A percentile compares a stretch with the other conserved stretches of the same genome.
Conservation (phyloP, 225 moss, liverwort and hornwort genomes). For the Neckera pumila region DNA sequence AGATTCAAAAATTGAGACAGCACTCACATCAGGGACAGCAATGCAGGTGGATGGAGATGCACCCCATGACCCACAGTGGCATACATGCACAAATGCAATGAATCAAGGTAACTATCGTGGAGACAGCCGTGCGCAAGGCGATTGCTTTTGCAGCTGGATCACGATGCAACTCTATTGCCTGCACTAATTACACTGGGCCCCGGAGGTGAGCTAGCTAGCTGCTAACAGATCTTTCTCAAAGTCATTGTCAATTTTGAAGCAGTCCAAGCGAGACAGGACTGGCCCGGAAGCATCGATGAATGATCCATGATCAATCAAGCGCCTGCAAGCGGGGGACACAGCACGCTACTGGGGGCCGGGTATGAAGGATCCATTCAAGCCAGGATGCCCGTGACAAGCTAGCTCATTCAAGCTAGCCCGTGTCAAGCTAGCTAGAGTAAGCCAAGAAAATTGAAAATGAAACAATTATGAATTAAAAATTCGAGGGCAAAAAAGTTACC, state of each 20-base stretch:
- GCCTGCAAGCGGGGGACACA: background rate
- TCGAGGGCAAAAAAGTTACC: background rate
- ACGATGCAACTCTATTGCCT: background rate
- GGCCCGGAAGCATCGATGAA: background rate
- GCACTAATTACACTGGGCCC: background rate
- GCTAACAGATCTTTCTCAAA: background rate
- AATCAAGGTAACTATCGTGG: background rate
- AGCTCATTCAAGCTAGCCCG: background rate
- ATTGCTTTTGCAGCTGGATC: background rate
- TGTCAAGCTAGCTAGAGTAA: too few relatives aligned
- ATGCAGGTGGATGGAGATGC: background rate
- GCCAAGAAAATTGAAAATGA: background rate
- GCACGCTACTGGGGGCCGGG: background rate
- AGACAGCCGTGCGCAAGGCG: background rate
- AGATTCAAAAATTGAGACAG: background rate
- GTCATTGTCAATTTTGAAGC: background rate
- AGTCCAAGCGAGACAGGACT: background rate
- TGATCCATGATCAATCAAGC: background rate
- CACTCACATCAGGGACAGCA: background rate
- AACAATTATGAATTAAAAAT: background rate
- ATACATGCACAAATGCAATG: background rate
- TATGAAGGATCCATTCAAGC: background rate
- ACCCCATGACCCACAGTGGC: background rate
- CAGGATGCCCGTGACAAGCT: background rate
- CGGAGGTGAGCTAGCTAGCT: background rate